A percentile compares a stretch with the other conserved stretches of the same genome.
These are phyloP conservation scores for Inga laurina DNA, from an alignment of 306 rosid species.

Conservation along the genomic window DNA sequence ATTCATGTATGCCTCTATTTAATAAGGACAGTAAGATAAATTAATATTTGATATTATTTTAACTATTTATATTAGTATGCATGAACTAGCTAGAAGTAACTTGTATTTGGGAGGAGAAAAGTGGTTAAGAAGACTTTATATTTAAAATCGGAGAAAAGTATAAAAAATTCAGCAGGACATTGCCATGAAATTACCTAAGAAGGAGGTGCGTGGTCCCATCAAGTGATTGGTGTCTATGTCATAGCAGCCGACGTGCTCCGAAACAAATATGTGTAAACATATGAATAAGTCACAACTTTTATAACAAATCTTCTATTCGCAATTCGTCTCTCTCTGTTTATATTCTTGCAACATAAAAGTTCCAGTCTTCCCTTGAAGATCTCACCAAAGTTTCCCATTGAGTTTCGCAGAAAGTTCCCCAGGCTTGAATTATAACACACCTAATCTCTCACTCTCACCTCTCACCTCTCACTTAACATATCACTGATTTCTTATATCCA, in stretches of 20 bases:
- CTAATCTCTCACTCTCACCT: not conserved
- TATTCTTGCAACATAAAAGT: not conserved
- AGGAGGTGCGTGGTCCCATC: not conserved
- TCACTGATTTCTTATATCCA: not conserved
- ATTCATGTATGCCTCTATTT: no score
- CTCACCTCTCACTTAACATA: not conserved
- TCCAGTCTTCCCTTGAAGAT: not conserved
- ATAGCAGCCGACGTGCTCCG: not conserved
- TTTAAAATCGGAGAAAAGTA: no score
- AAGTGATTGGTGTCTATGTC: not conserved
- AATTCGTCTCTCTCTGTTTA: not conserved
- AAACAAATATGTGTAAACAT: not conserved
- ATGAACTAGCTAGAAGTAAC: no score
- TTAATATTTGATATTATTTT: no score
- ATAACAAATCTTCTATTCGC: not conserved
- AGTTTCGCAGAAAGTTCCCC: not conserved
- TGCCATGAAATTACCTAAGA: not conserved
- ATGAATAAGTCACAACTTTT: not conserved
- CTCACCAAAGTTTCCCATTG: not conserved
- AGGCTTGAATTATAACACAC: not conserved
- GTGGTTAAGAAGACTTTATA: not conserved
- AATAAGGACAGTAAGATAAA: no score
- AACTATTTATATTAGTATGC: no score
- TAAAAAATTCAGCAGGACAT: not conserved
- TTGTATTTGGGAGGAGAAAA: no score